Evolutionary conservation across 768 basidiomycete genomes (phyloP).

Genomic region (Holtermanniella nyarrowii): DNA sequence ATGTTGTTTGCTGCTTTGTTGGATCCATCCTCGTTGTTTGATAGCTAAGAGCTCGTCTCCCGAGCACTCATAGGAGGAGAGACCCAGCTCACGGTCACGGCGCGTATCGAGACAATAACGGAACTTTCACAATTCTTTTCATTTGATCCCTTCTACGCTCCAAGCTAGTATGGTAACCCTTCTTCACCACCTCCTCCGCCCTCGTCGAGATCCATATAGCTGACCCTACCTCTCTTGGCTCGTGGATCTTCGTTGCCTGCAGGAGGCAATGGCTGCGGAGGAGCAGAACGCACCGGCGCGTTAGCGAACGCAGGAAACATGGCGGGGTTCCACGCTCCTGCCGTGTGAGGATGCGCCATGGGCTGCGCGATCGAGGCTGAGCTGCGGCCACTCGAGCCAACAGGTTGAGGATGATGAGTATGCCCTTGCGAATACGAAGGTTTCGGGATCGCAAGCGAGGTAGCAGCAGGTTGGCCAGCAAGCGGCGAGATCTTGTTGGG

Average conservation of each 20-base stretch:
- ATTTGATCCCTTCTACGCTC: not conserved
- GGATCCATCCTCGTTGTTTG: slow-evolving; percentile 26
- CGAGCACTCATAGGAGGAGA: too few relatives aligned
- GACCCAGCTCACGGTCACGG: not conserved
- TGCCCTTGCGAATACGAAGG: slow-evolving; percentile 40
- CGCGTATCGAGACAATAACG: not conserved
- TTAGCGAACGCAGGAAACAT: slow-evolving; percentile 2
- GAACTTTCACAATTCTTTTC: not conserved
- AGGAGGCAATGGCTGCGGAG: slow-evolving; percentile 66
- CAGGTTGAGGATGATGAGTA: slow-evolving; percentile 46
- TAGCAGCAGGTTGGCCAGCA: slow-evolving; percentile 12
- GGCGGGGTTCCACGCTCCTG: slow-evolving; percentile 1
- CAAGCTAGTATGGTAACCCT: slow-evolving; percentile 30
- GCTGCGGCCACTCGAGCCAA: slow-evolving; percentile 74
- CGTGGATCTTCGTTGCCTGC: slow-evolving; percentile 86
- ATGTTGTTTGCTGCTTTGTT: slow-evolving; percentile 70
- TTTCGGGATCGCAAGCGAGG: slow-evolving; percentile 57
- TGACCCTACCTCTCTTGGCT: slow-evolving; percentile 74
- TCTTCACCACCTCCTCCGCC: slow-evolving; percentile 59
- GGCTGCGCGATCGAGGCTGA: slow-evolving; percentile 47
- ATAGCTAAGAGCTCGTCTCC: too few relatives aligned
- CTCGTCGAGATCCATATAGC: slow-evolving; percentile 92
- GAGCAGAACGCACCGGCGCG: slow-evolving; percentile 44
- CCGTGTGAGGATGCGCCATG: slow-evolving; percentile 42
- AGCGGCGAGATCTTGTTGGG: slow-evolving; percentile 1